Base-by-base conservation (phyloP, 1,284 basidiomycete species). In the Macrocystidia cucumis region DNA sequence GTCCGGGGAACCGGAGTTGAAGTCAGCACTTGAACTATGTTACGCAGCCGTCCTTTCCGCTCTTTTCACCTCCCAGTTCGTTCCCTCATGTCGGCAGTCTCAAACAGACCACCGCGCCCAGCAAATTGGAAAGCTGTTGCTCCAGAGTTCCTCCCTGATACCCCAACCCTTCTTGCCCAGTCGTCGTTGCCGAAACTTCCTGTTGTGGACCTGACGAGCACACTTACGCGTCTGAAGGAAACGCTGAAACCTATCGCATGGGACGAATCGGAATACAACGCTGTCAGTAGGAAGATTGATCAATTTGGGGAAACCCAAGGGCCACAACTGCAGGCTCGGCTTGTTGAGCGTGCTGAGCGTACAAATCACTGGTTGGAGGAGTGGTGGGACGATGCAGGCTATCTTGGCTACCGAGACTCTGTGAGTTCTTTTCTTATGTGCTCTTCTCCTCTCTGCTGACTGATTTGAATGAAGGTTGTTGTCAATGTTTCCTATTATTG, bases 401-500 rank as follows among this genome's bases (percentile, higher is more conserved):
- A 89, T 47, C 59, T 86, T 35, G 66, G 71, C 3, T 89, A 87
- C 50, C 67, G 85, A 30, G 85, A 88, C 47, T 81, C 85, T 37
- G 84, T 85, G 47, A 32, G 76, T 57, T 18, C 16, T 36, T 17
- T 20, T 18, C 31, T 25, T n/a, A n/a, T n/a, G n/a, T n/a, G n/a
- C n/a, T n/a, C n/a, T n/a, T n/a, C n/a, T n/a, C n/a, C n/a, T n/a
- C n/a, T n/a, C n/a, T n/a, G n/a, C n/a, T 17, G n/a, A 22, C 26
- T 29, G 18, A 32, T 35, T 29, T 17, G 7, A 33, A 19, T 17
- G 22, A 37, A 86, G 82, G 75, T 86, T 34, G 76, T 88, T 2
- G 62, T 89, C 29, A 85, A 89, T 46, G 85, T 89, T 4, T 89
- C 86, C 6, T 89, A 89, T 55, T 89, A 82, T 42, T 89, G 85